These are phyloP conservation scores for Atkinsonella hypoxylon DNA, from an alignment of 2,329 filamentous ascomycete genomes.

Conservation along the genomic window DNA sequence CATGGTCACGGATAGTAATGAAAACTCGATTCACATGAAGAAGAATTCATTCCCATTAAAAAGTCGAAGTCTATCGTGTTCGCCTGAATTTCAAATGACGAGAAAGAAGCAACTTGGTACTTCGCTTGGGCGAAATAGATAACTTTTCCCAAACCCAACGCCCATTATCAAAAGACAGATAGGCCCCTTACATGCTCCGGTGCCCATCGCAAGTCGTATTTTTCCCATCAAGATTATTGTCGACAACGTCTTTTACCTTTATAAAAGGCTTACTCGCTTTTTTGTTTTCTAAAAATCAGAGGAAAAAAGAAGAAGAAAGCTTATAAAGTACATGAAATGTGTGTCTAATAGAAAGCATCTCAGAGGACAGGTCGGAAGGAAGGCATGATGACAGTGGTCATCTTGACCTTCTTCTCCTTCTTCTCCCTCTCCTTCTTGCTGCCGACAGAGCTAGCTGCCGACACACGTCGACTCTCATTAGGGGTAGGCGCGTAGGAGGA, in stretches of 20 bases:
- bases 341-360: neutral
- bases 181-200: neutral
- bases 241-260: no score
- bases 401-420: slow-evolving; percentile 5
- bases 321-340: neutral
- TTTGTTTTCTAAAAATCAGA: neutral
- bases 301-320: neutral
- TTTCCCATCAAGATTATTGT: neutral
- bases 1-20: no score
- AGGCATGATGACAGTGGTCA: slow-evolving; percentile 5
- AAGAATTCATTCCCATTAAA: no score
- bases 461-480: slow-evolving; percentile 2
- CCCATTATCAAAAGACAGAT: neutral
- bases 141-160: neutral
- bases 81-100: no score
- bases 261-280: no score
- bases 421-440: slow-evolving; percentile 2
- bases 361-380: slow-evolving; percentile 7
- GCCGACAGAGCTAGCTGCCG: slow-evolving; percentile 3
- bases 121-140: no score
- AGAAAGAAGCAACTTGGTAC: no score
- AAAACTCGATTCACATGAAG: no score
- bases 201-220: neutral
- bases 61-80: no score
- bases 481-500: slow-evolving; percentile 1